phyloP scores from a whole-genome alignment of 306 rosid species.

The Hippophae tibetana region DNA sequence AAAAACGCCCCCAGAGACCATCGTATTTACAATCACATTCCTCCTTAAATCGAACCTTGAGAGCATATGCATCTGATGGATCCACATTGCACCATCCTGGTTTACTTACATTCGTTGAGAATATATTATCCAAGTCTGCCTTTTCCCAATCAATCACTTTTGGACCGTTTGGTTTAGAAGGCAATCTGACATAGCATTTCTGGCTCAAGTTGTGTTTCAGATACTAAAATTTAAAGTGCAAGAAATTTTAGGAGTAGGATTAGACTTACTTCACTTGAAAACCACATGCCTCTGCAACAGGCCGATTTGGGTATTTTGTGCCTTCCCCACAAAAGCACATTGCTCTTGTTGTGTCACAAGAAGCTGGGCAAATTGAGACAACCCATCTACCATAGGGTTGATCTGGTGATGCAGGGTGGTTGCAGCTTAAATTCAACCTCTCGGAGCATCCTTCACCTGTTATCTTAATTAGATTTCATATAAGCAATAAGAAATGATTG shows the following conservation, averaged over 20 bases:
- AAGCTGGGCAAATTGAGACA: constrained; percentile 82
- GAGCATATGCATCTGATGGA: constrained; percentile 72
- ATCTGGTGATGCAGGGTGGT: constrained; percentile 42
- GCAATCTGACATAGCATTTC: constrained; percentile 37
- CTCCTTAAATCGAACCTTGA: constrained; percentile 58
- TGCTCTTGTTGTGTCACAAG: constrained; percentile 85
- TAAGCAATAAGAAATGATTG: not conserved
- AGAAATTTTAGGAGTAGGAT: constrained; percentile 14
- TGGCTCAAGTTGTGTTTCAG: constrained; percentile 10
- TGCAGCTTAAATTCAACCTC: constrained; percentile 58
- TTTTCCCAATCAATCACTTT: constrained; percentile 57
- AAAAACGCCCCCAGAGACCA: constrained; percentile 58
- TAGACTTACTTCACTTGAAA: constrained; percentile 60
- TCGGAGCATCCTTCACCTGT: constrained; percentile 82
- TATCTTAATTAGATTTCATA: constrained; percentile 6
- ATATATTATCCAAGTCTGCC: constrained; percentile 57
- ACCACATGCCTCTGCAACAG: constrained; percentile 90
- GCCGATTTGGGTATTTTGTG: constrained; percentile 88
- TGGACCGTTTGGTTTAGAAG: constrained; percentile 60
- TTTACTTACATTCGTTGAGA: constrained; percentile 64
- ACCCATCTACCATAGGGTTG: constrained; percentile 78
- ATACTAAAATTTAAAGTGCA: constrained; percentile 12
- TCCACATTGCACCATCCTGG: constrained; percentile 96
- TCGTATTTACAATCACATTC: constrained; percentile 91
- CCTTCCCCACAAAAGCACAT: constrained; percentile 99